These are phyloP conservation scores for Vitis rupestris DNA, from an alignment of 164 flowering plant genomes.

Conservation along the genomic window DNA sequence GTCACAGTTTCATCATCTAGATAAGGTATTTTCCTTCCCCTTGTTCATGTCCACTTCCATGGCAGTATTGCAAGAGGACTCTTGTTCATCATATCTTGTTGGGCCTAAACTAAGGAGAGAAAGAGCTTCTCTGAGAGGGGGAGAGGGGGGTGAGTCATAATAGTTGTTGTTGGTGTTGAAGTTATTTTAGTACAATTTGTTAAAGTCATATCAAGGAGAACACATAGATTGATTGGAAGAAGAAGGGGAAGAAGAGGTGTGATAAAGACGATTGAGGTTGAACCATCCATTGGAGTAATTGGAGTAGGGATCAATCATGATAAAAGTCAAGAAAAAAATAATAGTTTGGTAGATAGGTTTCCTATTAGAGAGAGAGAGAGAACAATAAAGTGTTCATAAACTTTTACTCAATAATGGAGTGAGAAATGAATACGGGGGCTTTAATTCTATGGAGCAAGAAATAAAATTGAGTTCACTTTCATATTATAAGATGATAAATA, in stretches of 20 bases:
- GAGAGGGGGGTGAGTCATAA: slow-evolving; percentile 45
- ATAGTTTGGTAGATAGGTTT: background rate
- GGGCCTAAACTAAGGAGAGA: slow-evolving; percentile 77
- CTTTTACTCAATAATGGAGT: too few relatives aligned
- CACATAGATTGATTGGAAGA: slow-evolving; percentile 26
- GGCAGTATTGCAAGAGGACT: slow-evolving; percentile 23
- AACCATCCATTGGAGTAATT: slow-evolving; percentile 48
- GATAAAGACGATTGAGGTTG: slow-evolving; percentile 28
- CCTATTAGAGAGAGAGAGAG: too few relatives aligned
- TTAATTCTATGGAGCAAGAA: too few relatives aligned
- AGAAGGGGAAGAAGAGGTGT: slow-evolving; percentile 24
- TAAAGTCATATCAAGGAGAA: slow-evolving; percentile 16
- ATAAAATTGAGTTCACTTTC: too few relatives aligned
- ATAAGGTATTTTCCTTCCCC: slow-evolving; percentile 15
- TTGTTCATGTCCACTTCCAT: slow-evolving; percentile 41
- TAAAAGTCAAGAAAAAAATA: slow-evolving; percentile 18
- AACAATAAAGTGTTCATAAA: too few relatives aligned
- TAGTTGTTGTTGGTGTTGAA: slow-evolving; percentile 10
- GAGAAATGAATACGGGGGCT: too few relatives aligned
- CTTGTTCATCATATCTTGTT: slow-evolving; percentile 42
- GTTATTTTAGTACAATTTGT: slow-evolving; percentile 23
- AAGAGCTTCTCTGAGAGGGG: slow-evolving; percentile 81
- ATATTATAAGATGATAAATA: too few relatives aligned
- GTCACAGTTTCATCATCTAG: too few relatives aligned
- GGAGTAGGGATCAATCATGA: slow-evolving; percentile 64